phyloP scores from a whole-genome alignment of 177 flowering plant genomes.

The Vitis hybrid region DNA sequence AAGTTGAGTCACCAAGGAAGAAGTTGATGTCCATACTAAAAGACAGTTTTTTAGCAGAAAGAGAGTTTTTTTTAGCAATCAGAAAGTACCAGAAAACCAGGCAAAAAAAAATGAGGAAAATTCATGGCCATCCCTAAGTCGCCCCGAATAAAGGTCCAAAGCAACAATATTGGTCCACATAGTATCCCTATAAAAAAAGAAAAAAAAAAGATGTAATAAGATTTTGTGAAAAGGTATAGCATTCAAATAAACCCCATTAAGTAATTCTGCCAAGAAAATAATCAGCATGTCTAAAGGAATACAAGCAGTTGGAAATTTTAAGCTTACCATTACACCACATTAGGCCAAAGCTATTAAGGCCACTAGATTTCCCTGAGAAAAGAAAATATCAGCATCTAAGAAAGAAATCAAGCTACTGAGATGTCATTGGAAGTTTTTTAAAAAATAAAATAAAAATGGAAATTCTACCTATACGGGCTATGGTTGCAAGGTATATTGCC shows the following conservation, averaged over 20 bases:
- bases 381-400: constrained; percentile 1
- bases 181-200: constrained; percentile 53
- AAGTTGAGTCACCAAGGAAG: neutral
- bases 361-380: constrained; percentile 83
- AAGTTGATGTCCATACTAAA: neutral
- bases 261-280: neutral
- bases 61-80: neutral
- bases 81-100: constrained; percentile 79
- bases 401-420: constrained; percentile 3
- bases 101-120: constrained; percentile 68
- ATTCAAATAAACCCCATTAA: neutral
- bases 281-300: neutral
- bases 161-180: constrained; percentile 77
- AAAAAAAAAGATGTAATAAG: constrained; percentile 6
- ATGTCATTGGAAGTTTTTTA: neutral
- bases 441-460: constrained; percentile 2
- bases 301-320: neutral
- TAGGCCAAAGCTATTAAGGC: constrained; percentile 95
- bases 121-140: constrained; percentile 64
- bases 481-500: constrained; percentile 91
- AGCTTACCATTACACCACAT: constrained; percentile 98
- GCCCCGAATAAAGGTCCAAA: constrained; percentile 84
- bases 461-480: constrained; percentile 79
- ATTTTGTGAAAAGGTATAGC: neutral
- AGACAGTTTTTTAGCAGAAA: neutral